Evolutionary conservation across 768 basidiomycete genomes (phyloP).

Genomic region (Collybiopsis luxurians): DNA sequence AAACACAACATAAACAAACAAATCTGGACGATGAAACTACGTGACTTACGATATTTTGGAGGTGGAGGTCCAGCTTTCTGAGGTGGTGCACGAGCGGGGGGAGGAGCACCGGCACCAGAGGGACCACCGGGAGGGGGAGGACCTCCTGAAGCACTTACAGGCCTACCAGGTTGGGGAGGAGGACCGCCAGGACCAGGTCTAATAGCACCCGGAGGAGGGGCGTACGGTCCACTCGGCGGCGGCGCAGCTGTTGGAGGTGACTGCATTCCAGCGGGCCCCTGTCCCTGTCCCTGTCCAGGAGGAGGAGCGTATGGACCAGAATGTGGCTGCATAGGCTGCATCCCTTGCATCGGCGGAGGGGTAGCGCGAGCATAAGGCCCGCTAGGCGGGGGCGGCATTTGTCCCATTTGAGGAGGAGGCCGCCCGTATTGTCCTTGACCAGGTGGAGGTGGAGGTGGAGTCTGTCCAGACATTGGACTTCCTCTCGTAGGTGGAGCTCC

Average conservation of each 20-base stretch:
- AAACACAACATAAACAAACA: constrained; percentile 8
- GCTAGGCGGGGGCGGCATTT: constrained; percentile 21
- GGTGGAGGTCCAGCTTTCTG: constrained; percentile 27
- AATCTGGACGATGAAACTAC: background rate
- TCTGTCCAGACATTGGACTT: constrained; percentile 35
- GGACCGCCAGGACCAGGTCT: constrained; percentile 32
- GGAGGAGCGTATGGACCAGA: constrained; percentile 33
- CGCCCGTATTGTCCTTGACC: constrained; percentile 34
- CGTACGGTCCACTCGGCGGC: constrained; percentile 29
- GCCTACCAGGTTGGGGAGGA: constrained; percentile 12
- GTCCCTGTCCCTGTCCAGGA: constrained; percentile 21
- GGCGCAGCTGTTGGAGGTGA: background rate
- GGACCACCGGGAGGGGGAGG: constrained; percentile 23
- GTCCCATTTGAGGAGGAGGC: constrained; percentile 27
- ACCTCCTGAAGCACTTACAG: constrained; percentile 3
- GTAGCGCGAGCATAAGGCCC: constrained; percentile 36
- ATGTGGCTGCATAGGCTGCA: constrained; percentile 12
- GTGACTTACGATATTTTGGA: constrained; percentile 44
- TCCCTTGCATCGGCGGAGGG: constrained; percentile 35
- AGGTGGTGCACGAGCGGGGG: constrained; percentile 17
- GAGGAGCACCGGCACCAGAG: constrained; percentile 13
- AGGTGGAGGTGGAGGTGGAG: constrained; percentile 33
- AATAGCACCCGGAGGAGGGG: constrained; percentile 31
- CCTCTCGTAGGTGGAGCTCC: constrained; percentile 42
- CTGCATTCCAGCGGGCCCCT: too few species aligned